Base-by-base conservation (phyloP, 768 basidiomycete genomes). In the Tulasnella sp. region DNA sequence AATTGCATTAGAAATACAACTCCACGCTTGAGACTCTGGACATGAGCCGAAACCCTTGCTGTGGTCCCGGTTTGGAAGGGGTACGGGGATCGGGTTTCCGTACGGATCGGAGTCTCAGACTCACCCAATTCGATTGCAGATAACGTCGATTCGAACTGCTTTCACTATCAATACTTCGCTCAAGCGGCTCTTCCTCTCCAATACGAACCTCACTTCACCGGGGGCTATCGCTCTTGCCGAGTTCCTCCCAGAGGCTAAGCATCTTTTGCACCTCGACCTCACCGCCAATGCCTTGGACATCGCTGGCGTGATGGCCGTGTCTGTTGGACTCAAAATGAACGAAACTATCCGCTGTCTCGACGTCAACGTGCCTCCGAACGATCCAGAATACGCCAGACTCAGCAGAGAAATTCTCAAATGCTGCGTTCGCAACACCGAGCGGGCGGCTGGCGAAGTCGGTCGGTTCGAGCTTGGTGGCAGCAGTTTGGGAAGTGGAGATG, bases 201-300 rank as follows among this genome's bases (percentile, higher is more conserved):
- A 89, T 2, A 97, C 95, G 0, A 82, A 83, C 4, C 85, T 98
- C 77, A 86, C 87, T 0, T 90, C 92, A 0, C 83, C 89, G 0
- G 95, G 94, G 1, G 95, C 96, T 0, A 98, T 98, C 75, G 90
- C 94, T 0, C 86, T 98, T 1, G 97, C 96, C 2, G 96, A 98
- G 79, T 98, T 97, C 82, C 86, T 98, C 0, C 95, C 95, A 0
- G 95, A 98, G 79, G 89, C 92, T 0, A 86, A 84, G 19, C 90
- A 90, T 0, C 83, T 99, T 5, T 83, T 98, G 0, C 95, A 98
- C 79, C 88, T 99, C 69, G 97, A 98, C 80, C 81, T 97, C 35
- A 97, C 94, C 0, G 82, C 85, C 76, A 96, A 96, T 78, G 80
- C 83, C 6, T 81, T 98, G 37, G 94, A 94, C 77, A 84, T 94